Evolutionary conservation across 768 basidiomycete species (phyloP).

Genomic region (Boletus fagicola): DNA sequence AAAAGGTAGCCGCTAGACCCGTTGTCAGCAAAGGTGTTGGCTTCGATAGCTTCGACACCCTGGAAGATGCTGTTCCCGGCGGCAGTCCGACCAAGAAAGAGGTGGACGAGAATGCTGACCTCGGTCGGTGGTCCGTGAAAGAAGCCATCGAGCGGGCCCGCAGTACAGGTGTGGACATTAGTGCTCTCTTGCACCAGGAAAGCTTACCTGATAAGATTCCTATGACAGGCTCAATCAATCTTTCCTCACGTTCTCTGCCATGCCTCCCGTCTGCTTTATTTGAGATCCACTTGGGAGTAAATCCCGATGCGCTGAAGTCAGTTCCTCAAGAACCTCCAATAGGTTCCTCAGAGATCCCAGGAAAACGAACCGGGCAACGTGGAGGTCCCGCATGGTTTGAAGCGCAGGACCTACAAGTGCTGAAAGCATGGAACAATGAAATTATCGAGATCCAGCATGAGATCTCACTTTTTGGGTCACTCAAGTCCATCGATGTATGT

Average conservation of each 20-base stretch:
- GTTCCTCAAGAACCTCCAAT: conserved; percentile 60
- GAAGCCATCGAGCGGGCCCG: conserved; percentile 78
- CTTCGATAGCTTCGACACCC: conserved; percentile 37
- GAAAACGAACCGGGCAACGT: conserved; percentile 42
- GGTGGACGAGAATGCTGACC: conserved; percentile 46
- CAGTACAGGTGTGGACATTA: conserved; percentile 60
- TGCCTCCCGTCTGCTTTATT: conserved; percentile 78
- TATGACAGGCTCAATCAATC: conserved; percentile 66
- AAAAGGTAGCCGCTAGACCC: conserved; percentile 45
- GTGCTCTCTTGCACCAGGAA: conserved; percentile 34
- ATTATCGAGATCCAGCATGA: conserved; percentile 79
- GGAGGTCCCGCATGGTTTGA: conserved; percentile 72
- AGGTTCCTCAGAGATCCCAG: conserved; percentile 35
- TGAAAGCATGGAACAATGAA: conserved; percentile 81
- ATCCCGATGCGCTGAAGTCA: conserved; percentile 64
- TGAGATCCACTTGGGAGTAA: conserved; percentile 76
- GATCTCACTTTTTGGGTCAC: conserved; percentile 78
- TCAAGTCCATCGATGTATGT: conserved; percentile 78
- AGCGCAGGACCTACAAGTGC: conserved; percentile 69
- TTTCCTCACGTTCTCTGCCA: conserved; percentile 67
- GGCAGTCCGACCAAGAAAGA: conserved; percentile 31
- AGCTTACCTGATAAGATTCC: conserved; percentile 47
- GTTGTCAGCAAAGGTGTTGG: conserved; percentile 27
- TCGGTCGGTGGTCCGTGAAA: conserved; percentile 62
- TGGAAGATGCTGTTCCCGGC: conserved; percentile 50